Conservation (phyloP, 1,284 basidiomycete genomes). For the Ustanciosporium gigantosporum region DNA sequence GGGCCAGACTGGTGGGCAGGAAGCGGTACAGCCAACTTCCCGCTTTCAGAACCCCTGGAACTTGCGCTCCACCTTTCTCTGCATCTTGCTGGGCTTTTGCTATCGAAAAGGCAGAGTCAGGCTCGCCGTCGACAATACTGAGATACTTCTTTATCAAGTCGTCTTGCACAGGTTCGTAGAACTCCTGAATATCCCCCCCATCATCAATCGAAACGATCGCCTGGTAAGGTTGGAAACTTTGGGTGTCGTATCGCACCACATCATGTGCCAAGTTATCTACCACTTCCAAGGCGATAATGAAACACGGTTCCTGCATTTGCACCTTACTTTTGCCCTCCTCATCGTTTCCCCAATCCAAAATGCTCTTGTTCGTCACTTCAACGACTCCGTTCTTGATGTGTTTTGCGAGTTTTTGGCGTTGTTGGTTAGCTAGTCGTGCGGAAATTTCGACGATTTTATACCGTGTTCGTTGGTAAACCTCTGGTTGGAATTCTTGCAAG, state of each 20-base stretch:
- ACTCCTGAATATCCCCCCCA: conserved; percentile 79
- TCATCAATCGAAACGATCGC: conserved; percentile 79
- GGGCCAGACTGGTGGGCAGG: conserved; percentile 63
- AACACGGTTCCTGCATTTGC: conserved; percentile 82
- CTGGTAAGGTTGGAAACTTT: conserved; percentile 76
- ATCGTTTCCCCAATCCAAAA: conserved; percentile 76
- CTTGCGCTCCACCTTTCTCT: background rate
- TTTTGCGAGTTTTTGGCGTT: conserved; percentile 63
- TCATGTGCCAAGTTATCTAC: conserved; percentile 98
- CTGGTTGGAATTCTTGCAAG: conserved; percentile 76
- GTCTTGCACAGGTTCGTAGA: conserved; percentile 84
- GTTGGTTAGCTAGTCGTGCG: conserved; percentile 73
- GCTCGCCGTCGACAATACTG: conserved; percentile 20
- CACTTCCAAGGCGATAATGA: conserved; percentile 91
- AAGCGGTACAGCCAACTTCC: conserved; percentile 65
- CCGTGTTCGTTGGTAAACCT: conserved; percentile 84
- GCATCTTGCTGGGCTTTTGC: too few species aligned
- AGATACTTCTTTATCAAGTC: conserved; percentile 75
- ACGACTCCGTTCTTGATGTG: conserved; percentile 65
- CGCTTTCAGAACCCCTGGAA: conserved; percentile 58
- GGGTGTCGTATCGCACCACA: conserved; percentile 83
- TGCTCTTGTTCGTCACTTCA: conserved; percentile 76
- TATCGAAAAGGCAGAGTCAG: too few species aligned
- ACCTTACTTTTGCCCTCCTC: too few species aligned
- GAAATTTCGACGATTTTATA: conserved; percentile 96